Percentiles rank a stretch among this genome's conserved stretches.
Evolutionary conservation across 257 asterid genomes (phyloP).

Genomic region (Handroanthus guayacan): DNA sequence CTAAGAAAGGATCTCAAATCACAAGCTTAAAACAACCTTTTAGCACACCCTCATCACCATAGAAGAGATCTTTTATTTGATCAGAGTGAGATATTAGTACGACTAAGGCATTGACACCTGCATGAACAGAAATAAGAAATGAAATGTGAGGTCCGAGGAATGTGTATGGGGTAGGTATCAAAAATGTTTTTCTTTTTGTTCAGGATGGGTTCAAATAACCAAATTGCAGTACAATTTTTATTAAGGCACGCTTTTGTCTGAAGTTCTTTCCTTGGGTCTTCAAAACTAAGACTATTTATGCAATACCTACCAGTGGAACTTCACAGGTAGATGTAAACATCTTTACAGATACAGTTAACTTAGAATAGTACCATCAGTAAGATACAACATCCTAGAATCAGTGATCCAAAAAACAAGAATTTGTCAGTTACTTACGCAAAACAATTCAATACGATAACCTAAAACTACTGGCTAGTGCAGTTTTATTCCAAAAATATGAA

Average conservation of each 20-base stretch:
- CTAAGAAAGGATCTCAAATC: constrained; percentile 34
- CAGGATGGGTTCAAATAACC: constrained; percentile 17
- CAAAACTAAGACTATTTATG: not conserved
- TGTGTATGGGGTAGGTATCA: not conserved
- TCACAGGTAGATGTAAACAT: not conserved
- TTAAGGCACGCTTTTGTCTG: not conserved
- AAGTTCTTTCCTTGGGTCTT: constrained; percentile 5
- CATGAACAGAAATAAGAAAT: constrained; percentile 28
- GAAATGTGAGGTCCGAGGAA: constrained; percentile 12
- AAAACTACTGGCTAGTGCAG: not conserved
- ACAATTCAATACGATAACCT: constrained; percentile 5
- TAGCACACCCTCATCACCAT: constrained; percentile 62
- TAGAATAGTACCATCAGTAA: constrained; percentile 14
- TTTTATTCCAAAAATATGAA: constrained; percentile 19
- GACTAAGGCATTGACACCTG: constrained; percentile 89
- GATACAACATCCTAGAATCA: constrained; percentile 3
- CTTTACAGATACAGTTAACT: not conserved
- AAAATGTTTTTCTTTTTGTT: not conserved
- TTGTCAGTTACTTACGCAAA: constrained; percentile 11
- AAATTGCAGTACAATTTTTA: not conserved
- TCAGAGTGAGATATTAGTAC: constrained; percentile 75
- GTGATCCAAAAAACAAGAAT: not conserved
- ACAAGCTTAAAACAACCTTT: constrained; percentile 59
- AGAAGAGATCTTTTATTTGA: constrained; percentile 63
- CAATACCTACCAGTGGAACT: constrained; percentile 4